These are phyloP conservation scores for Penicillium sp. DNA, from an alignment of 2,329 filamentous ascomycete species.

Conservation along the genomic window DNA sequence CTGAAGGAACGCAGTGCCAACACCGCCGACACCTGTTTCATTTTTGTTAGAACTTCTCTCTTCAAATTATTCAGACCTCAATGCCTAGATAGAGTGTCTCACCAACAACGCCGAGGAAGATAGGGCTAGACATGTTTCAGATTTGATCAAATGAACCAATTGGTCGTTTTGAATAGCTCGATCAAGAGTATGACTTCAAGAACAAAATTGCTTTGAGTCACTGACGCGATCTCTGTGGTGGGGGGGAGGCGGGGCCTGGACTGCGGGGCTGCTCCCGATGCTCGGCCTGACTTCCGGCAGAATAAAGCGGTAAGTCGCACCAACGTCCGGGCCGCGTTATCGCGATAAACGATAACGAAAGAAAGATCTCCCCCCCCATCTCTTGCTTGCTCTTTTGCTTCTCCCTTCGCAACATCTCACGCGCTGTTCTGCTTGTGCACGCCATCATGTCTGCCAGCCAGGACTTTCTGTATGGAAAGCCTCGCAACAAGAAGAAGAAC, in stretches of 20 bases:
- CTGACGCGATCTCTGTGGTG: constrained; percentile 5
- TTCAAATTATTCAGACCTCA: not conserved
- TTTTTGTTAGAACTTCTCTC: constrained; percentile 1
- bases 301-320: constrained; percentile 1
- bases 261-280: constrained; percentile 10
- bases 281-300: constrained; percentile 9
- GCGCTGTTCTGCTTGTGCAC: not conserved
- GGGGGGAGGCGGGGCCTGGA: constrained; percentile 6
- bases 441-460: constrained; percentile 18
- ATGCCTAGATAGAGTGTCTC: constrained; percentile 12
- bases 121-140: constrained; percentile 29
- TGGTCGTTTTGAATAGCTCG: constrained; percentile 10
- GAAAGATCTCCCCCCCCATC: no score
- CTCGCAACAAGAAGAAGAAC: constrained; percentile 62
- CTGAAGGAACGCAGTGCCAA: constrained; percentile 85
- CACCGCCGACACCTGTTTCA: constrained; percentile 77
- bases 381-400: not conserved
- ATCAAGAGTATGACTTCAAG: constrained; percentile 1
- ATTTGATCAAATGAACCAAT: not conserved
- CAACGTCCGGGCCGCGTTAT: no score
- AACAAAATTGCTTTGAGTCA: constrained; percentile 9
- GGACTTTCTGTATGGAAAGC: constrained; percentile 70
- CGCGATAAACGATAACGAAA: no score
- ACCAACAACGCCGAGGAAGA: constrained; percentile 49
- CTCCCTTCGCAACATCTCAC: not conserved